Evolutionary conservation across 148 eudicot genomes (phyloP).

Genomic region (Diospyros kaki): DNA sequence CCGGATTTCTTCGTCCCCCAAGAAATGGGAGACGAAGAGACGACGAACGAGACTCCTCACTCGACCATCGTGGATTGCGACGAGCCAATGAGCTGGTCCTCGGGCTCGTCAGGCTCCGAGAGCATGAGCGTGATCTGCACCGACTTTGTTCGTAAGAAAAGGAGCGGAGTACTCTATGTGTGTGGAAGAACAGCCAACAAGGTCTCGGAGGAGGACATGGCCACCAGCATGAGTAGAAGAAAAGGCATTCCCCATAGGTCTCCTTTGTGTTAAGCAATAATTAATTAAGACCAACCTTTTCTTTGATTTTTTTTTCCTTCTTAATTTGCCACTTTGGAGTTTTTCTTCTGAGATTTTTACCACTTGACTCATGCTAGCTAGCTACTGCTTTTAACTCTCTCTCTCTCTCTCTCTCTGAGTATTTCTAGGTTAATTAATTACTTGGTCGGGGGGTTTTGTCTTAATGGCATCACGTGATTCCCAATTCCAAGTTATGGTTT

Average conservation of each 20-base stretch:
- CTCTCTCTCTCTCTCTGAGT: constrained; percentile 13
- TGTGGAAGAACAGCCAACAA: constrained; percentile 59
- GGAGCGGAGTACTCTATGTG: constrained; percentile 51
- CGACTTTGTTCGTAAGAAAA: constrained; percentile 69
- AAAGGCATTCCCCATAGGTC: constrained; percentile 94
- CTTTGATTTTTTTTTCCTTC: too few species aligned
- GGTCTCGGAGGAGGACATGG: constrained; percentile 82
- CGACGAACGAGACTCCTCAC: constrained; percentile 55
- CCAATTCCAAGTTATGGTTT: constrained; percentile 75
- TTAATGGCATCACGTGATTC: constrained; percentile 97
- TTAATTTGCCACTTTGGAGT: too few species aligned
- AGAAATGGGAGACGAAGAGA: constrained; percentile 76
- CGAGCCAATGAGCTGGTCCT: constrained; percentile 65
- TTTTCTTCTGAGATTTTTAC: neutral
- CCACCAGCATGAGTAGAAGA: constrained; percentile 87
- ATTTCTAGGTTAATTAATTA: constrained; percentile 53
- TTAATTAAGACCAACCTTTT: neutral
- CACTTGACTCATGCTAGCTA: too few species aligned
- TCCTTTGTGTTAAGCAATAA: constrained; percentile 56
- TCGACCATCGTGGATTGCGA: constrained; percentile 74
- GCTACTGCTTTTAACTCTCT: neutral
- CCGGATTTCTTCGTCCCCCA: constrained; percentile 89
- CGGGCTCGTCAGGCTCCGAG: constrained; percentile 78
- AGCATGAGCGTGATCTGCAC: constrained; percentile 57
- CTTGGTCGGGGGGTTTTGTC: constrained; percentile 93